Evolutionary conservation across 352 stramenopile species (phyloP).

Genomic region (Phytophthora sansomeana): DNA sequence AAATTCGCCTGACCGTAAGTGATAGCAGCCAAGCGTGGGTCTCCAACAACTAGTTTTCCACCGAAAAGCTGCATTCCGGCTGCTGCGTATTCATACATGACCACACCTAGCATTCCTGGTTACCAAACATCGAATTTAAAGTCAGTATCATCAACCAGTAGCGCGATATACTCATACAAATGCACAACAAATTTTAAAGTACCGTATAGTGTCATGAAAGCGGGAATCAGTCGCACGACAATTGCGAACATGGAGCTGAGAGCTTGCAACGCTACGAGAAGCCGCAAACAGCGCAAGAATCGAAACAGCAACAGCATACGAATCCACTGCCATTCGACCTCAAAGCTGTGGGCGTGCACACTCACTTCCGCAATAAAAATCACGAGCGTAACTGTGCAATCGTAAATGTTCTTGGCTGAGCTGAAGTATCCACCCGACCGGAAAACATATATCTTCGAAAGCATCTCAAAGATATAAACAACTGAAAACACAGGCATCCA

Average conservation of each 20-base stretch:
- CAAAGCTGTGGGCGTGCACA: constrained; percentile 53
- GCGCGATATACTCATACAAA: not conserved
- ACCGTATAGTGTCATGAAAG: constrained; percentile 71
- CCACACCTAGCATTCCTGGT: constrained; percentile 60
- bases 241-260: constrained; percentile 66
- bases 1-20: constrained; percentile 63
- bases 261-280: constrained; percentile 55
- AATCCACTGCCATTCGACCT: constrained; percentile 58
- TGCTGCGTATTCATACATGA: constrained; percentile 69
- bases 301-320: constrained; percentile 65
- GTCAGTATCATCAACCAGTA: not conserved
- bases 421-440: constrained; percentile 65
- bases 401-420: constrained; percentile 82
- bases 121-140: not conserved
- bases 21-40: constrained; percentile 42
- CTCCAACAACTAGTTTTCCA: constrained; percentile 53
- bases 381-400: constrained; percentile 78
- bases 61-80: constrained; percentile 74
- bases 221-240: constrained; percentile 52
- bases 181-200: not conserved
- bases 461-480: constrained; percentile 83
- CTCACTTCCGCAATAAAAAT: constrained; percentile 64
- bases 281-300: constrained; percentile 62
- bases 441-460: constrained; percentile 78
- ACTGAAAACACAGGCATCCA: constrained; percentile 78